phyloP scores from a whole-genome alignment of 495 filamentous ascomycete species.

The Neurospora hispaniola region DNA sequence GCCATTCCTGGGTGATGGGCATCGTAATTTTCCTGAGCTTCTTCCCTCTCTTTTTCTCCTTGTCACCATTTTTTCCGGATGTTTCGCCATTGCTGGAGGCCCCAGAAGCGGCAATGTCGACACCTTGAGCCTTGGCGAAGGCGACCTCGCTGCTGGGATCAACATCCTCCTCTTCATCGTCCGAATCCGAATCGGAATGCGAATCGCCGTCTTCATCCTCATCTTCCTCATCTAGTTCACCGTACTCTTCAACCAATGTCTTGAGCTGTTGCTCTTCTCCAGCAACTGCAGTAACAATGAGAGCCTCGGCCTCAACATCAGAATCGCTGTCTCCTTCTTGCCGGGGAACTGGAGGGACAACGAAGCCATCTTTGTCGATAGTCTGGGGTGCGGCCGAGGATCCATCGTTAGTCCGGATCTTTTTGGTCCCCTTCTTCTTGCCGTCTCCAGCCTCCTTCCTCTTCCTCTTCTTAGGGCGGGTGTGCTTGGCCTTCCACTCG shows the following conservation, averaged over 20 bases:
- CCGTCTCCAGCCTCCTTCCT: slow-evolving; percentile 18
- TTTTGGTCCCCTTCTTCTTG: slow-evolving; percentile 16
- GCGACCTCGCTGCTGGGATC: slow-evolving; percentile 24
- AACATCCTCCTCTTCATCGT: slow-evolving; percentile 1
- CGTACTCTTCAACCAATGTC: slow-evolving; percentile 23
- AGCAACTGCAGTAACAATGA: slow-evolving; percentile 7
- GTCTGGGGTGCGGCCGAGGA: slow-evolving; percentile 6
- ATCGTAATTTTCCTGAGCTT: slow-evolving; percentile 14
- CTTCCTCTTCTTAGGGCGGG: slow-evolving; percentile 31
- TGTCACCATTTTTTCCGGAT: background rate
- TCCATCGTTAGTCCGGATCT: slow-evolving; percentile 13
- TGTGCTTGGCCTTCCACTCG: slow-evolving; percentile 39
- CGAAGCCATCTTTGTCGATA: slow-evolving; percentile 23
- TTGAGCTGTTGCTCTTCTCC: slow-evolving; percentile 14
- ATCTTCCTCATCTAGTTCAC: slow-evolving; percentile 21
- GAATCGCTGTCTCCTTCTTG: slow-evolving; percentile 2
- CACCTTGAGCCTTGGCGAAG: slow-evolving; percentile 22
- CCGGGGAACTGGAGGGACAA: slow-evolving; percentile 14
- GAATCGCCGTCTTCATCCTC: slow-evolving; percentile 25
- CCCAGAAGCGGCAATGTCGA: slow-evolving; percentile 10
- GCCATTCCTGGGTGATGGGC: slow-evolving; percentile 37
- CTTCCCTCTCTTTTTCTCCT: background rate
- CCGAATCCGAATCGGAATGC: background rate
- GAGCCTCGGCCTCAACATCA: slow-evolving; percentile 4
- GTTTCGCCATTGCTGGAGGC: background rate